Conservation (phyloP, 2,329 filamentous ascomycete genomes). For the Fusarium bactridioides region DNA sequence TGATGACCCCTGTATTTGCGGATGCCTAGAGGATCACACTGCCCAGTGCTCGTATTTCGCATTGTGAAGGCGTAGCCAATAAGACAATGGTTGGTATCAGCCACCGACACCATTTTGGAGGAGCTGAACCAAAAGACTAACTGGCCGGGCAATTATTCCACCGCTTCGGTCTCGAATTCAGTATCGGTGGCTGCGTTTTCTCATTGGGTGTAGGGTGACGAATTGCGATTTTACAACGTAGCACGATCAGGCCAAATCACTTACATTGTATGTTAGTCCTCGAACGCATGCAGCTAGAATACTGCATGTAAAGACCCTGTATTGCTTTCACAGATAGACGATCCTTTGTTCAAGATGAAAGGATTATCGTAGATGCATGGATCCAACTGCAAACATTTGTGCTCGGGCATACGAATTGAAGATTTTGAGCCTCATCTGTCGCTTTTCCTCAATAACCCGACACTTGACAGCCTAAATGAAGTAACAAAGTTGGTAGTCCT, state of each 20-base stretch:
- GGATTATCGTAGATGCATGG: not conserved
- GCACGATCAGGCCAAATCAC: not conserved
- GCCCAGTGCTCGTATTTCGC: constrained; percentile 23
- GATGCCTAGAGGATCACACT: constrained; percentile 12
- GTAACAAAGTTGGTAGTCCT: not conserved
- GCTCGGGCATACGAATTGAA: not conserved
- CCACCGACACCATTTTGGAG: not conserved
- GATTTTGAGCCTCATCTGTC: not conserved
- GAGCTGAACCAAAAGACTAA: not conserved
- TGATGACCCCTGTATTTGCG: not conserved
- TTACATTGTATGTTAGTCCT: not conserved
- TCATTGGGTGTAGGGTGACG: not conserved
- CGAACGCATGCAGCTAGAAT: not conserved
- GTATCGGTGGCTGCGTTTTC: not conserved
- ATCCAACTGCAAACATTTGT: not conserved
- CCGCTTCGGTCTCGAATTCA: not conserved
- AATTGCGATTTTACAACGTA: not conserved
- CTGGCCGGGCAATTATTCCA: not conserved
- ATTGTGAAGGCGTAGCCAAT: constrained; percentile 11
- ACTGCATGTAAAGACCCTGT: not conserved
- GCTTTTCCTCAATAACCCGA: not conserved
- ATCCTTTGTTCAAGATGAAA: not conserved
- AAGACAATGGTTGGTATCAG: not conserved
- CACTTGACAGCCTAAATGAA: not conserved
- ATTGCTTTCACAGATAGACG: not conserved